Conservation (phyloP, 768 basidiomycete genomes). For the Pleurotus citrinopileatus region DNA sequence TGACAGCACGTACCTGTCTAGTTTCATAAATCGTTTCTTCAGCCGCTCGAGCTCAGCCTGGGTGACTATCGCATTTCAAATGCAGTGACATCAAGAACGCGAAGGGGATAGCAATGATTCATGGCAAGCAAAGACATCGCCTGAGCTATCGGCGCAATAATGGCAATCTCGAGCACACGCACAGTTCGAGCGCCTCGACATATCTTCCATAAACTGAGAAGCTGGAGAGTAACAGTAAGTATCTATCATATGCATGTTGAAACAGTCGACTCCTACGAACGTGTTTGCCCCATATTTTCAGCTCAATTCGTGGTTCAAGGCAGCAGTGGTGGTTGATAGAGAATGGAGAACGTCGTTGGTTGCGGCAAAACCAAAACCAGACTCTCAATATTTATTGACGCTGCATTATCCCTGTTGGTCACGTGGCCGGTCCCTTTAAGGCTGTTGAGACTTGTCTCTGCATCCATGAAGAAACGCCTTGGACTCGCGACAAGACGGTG, state of each 20-base stretch:
- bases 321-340: too few relatives aligned
- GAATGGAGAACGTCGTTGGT: background rate
- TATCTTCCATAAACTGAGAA: conserved; percentile 97
- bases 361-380: background rate
- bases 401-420: background rate
- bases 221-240: conserved; percentile 35
- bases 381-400: background rate
- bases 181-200: conserved; percentile 98
- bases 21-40: conserved; percentile 99
- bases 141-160: background rate
- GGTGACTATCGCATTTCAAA: conserved; percentile 63
- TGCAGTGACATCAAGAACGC: background rate
- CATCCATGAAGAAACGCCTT: too few relatives aligned
- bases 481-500: too few relatives aligned
- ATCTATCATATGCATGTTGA: background rate
- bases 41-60: conserved; percentile 90
- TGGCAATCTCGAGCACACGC: background rate
- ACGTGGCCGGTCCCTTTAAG: background rate
- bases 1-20: conserved; percentile 72
- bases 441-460: background rate
- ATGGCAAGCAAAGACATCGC: background rate
- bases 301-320: conserved; percentile 10
- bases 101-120: background rate
- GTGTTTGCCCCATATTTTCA: conserved; percentile 78
- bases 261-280: conserved; percentile 40